These are phyloP conservation scores for Paramecium sexaurelia DNA, from an alignment of 73 alveolate genomes.

Conservation along the genomic window DNA sequence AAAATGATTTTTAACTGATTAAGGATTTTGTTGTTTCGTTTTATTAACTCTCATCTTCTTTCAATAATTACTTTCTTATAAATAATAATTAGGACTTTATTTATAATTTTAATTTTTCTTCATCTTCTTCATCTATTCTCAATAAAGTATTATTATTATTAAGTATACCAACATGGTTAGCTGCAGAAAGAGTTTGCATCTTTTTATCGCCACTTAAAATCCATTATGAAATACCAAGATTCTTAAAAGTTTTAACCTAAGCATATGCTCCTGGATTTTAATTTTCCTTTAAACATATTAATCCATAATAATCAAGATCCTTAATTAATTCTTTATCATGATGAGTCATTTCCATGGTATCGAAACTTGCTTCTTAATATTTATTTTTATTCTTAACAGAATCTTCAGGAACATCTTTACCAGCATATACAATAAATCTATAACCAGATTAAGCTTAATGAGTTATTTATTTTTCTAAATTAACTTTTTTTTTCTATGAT, in stretches of 20 bases:
- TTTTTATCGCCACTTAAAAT: background rate
- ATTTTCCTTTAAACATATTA: slow-evolving; percentile 12
- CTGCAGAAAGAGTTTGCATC: background rate
- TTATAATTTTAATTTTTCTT: slow-evolving; percentile 22
- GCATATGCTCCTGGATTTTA: background rate
- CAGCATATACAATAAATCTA: slow-evolving; percentile 32
- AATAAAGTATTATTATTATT: background rate
- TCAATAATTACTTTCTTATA: slow-evolving; percentile 6
- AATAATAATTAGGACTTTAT: background rate
- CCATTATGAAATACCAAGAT: slow-evolving; percentile 28
- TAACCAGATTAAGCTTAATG: background rate
- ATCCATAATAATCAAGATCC: slow-evolving; percentile 6
- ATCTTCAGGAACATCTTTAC: background rate
- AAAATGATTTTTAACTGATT: background rate
- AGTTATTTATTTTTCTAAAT: background rate
- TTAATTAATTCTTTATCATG: background rate
- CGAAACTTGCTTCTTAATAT: background rate
- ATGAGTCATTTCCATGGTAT: background rate
- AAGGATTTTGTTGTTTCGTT: background rate
- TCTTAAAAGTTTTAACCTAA: background rate
- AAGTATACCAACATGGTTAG: background rate
- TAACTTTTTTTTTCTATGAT: background rate
- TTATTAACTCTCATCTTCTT: background rate
- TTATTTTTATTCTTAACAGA: background rate
- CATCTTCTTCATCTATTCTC: slow-evolving; percentile 11